Percentiles rank a stretch among this genome's conserved stretches.
phyloP scores from a whole-genome alignment of 192 early-diverging fungal species.

The Coemansia sp. region DNA sequence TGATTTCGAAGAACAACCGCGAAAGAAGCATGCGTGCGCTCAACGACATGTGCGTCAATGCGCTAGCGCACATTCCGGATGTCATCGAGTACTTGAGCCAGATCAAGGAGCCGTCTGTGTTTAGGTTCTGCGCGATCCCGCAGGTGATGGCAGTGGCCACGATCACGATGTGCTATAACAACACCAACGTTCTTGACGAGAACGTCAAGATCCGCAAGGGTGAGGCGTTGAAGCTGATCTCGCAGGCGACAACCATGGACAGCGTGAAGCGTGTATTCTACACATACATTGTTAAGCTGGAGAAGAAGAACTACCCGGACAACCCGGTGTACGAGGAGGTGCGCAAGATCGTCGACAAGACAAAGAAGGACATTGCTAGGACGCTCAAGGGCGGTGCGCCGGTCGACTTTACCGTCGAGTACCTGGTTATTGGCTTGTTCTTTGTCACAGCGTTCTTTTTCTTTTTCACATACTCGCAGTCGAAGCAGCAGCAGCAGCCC shows the following conservation, averaged over 20 bases:
- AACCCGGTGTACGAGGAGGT: constrained; percentile 69
- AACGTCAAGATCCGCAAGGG: constrained; percentile 94
- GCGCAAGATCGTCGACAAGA: constrained; percentile 53
- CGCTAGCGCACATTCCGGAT: constrained; percentile 79
- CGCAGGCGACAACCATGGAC: constrained; percentile 57
- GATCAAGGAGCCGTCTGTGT: constrained; percentile 77
- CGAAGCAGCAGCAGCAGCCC: not conserved
- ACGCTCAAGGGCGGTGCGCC: constrained; percentile 47
- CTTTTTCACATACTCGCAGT: constrained; percentile 33
- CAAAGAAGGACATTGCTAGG: constrained; percentile 45
- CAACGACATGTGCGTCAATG: constrained; percentile 86
- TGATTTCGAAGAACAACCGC: constrained; percentile 69
- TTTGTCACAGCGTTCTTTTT: constrained; percentile 21
- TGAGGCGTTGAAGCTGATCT: constrained; percentile 72
- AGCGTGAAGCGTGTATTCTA: constrained; percentile 66
- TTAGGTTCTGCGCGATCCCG: constrained; percentile 98
- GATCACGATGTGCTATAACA: constrained; percentile 83
- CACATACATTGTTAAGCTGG: constrained; percentile 62
- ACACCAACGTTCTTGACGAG: constrained; percentile 71
- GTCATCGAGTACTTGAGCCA: constrained; percentile 82
- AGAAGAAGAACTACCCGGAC: constrained; percentile 59
- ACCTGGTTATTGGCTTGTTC: constrained; percentile 33
- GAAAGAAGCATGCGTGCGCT: constrained; percentile 75
- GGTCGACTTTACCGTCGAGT: constrained; percentile 48
- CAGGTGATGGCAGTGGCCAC: constrained; percentile 99